A percentile compares a stretch with the other conserved stretches of the same genome.
These are phyloP conservation scores for Mycena galericulata DNA, from an alignment of 768 basidiomycete species.

Conservation along the genomic window DNA sequence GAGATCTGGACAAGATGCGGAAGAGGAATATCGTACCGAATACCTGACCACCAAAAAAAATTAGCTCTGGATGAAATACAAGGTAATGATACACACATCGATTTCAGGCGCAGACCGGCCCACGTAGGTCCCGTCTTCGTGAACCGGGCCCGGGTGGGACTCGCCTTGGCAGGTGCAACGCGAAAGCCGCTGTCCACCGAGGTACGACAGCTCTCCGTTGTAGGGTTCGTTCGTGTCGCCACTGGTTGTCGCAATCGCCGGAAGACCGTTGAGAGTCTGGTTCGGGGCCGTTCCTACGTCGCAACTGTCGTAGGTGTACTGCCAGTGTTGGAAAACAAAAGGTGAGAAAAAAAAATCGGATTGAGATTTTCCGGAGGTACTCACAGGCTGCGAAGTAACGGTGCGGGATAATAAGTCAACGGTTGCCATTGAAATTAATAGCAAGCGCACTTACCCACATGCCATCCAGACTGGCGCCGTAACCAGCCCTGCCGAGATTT, in stretches of 20 bases:
- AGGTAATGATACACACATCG: no score
- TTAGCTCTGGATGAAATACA: no score
- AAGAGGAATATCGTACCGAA: neutral
- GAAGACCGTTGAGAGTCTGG: slow-evolving; percentile 79
- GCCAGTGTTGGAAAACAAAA: no score
- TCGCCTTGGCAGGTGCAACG: slow-evolving; percentile 90
- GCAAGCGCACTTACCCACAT: slow-evolving; percentile 51
- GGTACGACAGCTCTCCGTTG: slow-evolving; percentile 76
- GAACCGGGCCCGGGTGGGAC: slow-evolving; percentile 88
- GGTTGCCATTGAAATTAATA: slow-evolving; percentile 11
- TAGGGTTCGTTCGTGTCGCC: slow-evolving; percentile 63
- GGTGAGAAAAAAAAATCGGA: no score
- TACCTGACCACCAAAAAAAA: slow-evolving; percentile 76
- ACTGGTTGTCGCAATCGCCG: slow-evolving; percentile 67
- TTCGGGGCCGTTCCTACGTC: slow-evolving; percentile 94
- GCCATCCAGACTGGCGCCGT: slow-evolving; percentile 78
- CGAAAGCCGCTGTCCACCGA: slow-evolving; percentile 82
- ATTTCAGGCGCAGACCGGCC: slow-evolving; percentile 91
- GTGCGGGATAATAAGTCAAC: neutral
- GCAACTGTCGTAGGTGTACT: slow-evolving; percentile 85
- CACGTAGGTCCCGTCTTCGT: slow-evolving; percentile 80
- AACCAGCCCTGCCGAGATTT: slow-evolving; percentile 25
- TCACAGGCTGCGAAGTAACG: no score
- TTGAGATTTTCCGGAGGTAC: no score
- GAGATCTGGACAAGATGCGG: neutral